These are phyloP conservation scores for Rhizopogon vinicolor DNA, from an alignment of 768 basidiomycete genomes.

Conservation along the genomic window DNA sequence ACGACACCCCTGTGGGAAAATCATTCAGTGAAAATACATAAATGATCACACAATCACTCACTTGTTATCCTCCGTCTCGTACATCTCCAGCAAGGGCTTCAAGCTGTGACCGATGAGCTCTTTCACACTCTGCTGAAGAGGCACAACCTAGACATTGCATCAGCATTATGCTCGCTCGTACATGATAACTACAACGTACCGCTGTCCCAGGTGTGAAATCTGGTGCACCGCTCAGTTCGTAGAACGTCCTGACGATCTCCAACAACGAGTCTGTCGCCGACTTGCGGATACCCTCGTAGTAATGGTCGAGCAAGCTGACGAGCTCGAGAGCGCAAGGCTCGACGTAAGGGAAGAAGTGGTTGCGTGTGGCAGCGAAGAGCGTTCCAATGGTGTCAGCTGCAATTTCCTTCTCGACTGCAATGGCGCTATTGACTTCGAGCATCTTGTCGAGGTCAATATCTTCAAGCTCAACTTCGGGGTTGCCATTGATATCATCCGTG, in stretches of 20 bases:
- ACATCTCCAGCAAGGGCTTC: slow-evolving; percentile 78
- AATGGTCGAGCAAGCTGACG: slow-evolving; percentile 76
- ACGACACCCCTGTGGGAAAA: slow-evolving; percentile 68
- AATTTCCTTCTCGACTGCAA: slow-evolving; percentile 99
- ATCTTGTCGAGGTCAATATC: slow-evolving; percentile 83
- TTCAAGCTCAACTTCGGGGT: slow-evolving; percentile 60
- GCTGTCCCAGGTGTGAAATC: slow-evolving; percentile 79
- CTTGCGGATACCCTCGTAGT: slow-evolving; percentile 98
- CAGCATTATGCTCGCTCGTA: slow-evolving; percentile 4
- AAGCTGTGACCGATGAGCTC: slow-evolving; percentile 76
- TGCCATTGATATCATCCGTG: slow-evolving; percentile 53
- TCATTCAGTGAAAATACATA: slow-evolving; percentile 11
- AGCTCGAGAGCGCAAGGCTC: slow-evolving; percentile 80
- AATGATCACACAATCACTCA: slow-evolving; percentile 39
- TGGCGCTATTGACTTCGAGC: slow-evolving; percentile 90
- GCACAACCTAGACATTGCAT: slow-evolving; percentile 29
- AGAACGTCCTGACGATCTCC: slow-evolving; percentile 86
- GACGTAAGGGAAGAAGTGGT: slow-evolving; percentile 87
- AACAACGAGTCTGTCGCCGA: slow-evolving; percentile 84
- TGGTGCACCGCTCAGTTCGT: slow-evolving; percentile 76
- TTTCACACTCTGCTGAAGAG: slow-evolving; percentile 65
- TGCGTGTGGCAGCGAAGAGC: slow-evolving; percentile 76
- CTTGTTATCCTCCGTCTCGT: slow-evolving; percentile 96
- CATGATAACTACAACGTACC: slow-evolving; percentile 36
- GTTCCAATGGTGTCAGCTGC: slow-evolving; percentile 95